These are phyloP conservation scores for Vanderwaltozyma tropicalis DNA, from an alignment of 805 yeast genomes.

Conservation along the genomic window DNA sequence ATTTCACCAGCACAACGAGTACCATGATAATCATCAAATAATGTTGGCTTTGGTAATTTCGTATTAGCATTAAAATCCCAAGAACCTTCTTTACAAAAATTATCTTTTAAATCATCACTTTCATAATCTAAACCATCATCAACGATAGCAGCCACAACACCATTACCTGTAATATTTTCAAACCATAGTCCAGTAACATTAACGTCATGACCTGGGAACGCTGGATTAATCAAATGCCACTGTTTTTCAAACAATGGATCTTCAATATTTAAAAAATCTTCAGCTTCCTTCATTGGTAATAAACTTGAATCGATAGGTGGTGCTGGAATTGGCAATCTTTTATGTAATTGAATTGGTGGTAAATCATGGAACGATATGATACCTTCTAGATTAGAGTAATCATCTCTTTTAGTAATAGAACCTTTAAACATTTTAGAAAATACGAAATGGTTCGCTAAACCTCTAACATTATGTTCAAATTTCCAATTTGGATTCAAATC, in stretches of 20 bases:
- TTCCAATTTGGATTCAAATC: slow-evolving; percentile 34
- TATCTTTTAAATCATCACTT: slow-evolving; percentile 57
- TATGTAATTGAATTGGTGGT: slow-evolving; percentile 41
- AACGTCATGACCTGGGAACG: slow-evolving; percentile 70
- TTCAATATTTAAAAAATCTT: slow-evolving; percentile 45
- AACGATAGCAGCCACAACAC: slow-evolving; percentile 76
- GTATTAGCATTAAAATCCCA: slow-evolving; percentile 85
- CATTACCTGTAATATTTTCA: slow-evolving; percentile 68
- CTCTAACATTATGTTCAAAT: slow-evolving; percentile 58
- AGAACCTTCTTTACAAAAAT: slow-evolving; percentile 69
- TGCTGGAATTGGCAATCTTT: slow-evolving; percentile 47
- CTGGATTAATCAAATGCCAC: slow-evolving; percentile 84
- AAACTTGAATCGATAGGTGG: slow-evolving; percentile 43
- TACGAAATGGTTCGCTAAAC: slow-evolving; percentile 52
- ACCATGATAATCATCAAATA: slow-evolving; percentile 83
- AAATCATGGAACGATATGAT: slow-evolving; percentile 42
- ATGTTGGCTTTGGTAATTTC: slow-evolving; percentile 67
- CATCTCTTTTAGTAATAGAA: slow-evolving; percentile 6
- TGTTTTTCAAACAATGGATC: slow-evolving; percentile 82
- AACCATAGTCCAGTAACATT: slow-evolving; percentile 83
- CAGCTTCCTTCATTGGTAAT: slow-evolving; percentile 36
- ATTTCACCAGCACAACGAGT: slow-evolving; percentile 97
- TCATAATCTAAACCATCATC: slow-evolving; percentile 92
- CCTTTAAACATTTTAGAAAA: slow-evolving; percentile 39
- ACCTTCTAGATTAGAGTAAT: slow-evolving; percentile 4